Evolutionary conservation across 2,329 filamentous ascomycete species (phyloP).

Genomic region (Microdochium bolleyi): DNA sequence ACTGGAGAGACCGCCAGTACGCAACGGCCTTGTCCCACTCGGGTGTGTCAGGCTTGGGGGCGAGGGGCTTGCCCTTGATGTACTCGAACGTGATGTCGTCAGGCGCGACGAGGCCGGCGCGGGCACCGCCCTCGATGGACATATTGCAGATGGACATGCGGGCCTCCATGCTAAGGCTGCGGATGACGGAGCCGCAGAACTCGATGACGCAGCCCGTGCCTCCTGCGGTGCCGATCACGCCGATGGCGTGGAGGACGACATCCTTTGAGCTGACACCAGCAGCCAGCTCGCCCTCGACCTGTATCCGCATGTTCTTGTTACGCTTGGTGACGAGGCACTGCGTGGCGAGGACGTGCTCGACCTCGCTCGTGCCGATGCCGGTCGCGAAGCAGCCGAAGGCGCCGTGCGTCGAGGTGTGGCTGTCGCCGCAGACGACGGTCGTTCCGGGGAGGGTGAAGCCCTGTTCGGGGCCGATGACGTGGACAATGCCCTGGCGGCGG

Average conservation of each 20-base stretch:
- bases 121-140: slow-evolving; percentile 92
- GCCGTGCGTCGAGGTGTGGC: slow-evolving; percentile 95
- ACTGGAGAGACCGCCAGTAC: slow-evolving; percentile 83
- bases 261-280: slow-evolving; percentile 96
- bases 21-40: slow-evolving; percentile 84
- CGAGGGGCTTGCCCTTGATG: slow-evolving; percentile 82
- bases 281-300: slow-evolving; percentile 83
- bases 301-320: slow-evolving; percentile 98
- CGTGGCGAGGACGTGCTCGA: slow-evolving; percentile 95
- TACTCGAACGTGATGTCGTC: slow-evolving; percentile 94
- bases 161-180: slow-evolving; percentile 85
- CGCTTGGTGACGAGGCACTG: slow-evolving; percentile 91
- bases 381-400: slow-evolving; percentile 93
- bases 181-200: slow-evolving; percentile 92
- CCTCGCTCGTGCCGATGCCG: slow-evolving; percentile 95
- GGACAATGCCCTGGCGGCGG: slow-evolving; percentile 95
- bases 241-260: slow-evolving; percentile 86
- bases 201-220: slow-evolving; percentile 94
- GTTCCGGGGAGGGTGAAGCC: slow-evolving; percentile 97
- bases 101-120: slow-evolving; percentile 94
- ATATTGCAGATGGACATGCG: slow-evolving; percentile 99
- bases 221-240: slow-evolving; percentile 88
- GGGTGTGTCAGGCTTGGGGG: slow-evolving; percentile 72
- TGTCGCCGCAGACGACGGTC: slow-evolving; percentile 95
- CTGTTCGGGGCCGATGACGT: slow-evolving; percentile 97